Percentiles rank a stretch among this genome's conserved stretches.
Conservation (phyloP, 495 filamentous ascomycete species). For the Recurvomyces mirabilis region DNA sequence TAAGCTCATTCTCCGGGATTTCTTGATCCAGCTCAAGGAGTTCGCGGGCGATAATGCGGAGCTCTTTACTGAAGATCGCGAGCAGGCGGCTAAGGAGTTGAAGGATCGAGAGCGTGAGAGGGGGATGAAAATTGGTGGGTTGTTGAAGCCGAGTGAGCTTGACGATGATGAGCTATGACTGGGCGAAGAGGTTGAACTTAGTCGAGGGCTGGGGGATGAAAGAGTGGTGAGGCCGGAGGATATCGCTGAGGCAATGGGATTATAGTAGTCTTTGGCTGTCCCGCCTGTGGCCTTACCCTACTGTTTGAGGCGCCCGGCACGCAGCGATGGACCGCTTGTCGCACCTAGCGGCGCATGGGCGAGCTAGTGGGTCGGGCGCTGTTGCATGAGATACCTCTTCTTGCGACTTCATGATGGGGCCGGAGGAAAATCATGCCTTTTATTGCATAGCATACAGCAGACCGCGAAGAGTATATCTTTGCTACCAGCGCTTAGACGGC, state of each 20-base stretch:
- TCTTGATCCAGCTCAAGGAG: constrained; percentile 93
- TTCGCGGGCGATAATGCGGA: constrained; percentile 78
- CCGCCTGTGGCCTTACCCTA: too few species aligned
- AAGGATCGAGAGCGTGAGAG: constrained; percentile 56
- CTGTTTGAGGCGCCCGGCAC: too few species aligned
- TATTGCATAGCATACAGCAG: too few species aligned
- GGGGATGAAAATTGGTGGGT: constrained; percentile 79
- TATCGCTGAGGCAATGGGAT: background rate
- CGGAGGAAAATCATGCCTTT: too few species aligned
- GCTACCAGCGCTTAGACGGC: too few species aligned
- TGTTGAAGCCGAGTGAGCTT: constrained; percentile 87
- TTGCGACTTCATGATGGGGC: too few species aligned
- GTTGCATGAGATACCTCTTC: too few species aligned
- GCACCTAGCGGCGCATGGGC: too few species aligned
- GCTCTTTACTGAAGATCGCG: constrained; percentile 88
- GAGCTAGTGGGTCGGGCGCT: too few species aligned
- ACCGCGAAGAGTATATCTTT: too few species aligned
- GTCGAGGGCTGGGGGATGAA: constrained; percentile 6
- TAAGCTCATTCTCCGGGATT: constrained; percentile 89
- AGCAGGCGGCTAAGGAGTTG: constrained; percentile 67
- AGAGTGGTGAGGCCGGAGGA: background rate
- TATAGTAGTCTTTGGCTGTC: too few species aligned
- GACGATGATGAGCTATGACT: constrained; percentile 95
- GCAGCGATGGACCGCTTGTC: too few species aligned
- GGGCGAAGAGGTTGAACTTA: constrained; percentile 25